phyloP scores from a whole-genome alignment of 75 land plant genomes.

The Selaginella tamariscina region DNA sequence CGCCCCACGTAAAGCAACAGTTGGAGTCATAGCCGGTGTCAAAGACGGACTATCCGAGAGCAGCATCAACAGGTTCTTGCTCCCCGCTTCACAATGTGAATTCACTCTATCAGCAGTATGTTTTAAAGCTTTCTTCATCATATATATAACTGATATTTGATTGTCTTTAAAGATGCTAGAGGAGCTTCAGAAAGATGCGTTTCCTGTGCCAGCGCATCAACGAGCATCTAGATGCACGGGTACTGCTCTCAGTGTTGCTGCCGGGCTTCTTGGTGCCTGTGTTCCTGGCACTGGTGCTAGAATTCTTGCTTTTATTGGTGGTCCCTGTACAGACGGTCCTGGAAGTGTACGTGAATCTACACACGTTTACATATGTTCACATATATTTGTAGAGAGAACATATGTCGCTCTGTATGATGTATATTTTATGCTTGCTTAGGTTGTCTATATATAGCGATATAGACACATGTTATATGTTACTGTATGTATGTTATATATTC shows the following conservation, averaged over 20 bases:
- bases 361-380: constrained; percentile 47
- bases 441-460: too few species aligned
- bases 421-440: too few species aligned
- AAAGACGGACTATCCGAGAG: constrained; percentile 57
- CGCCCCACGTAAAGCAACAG: constrained; percentile 23
- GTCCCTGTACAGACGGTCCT: constrained; percentile 96
- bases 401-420: too few species aligned
- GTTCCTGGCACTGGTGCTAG: constrained; percentile 90
- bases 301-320: constrained; percentile 88
- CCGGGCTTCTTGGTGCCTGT: constrained; percentile 88
- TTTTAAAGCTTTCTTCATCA: background rate
- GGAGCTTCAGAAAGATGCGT: constrained; percentile 85
- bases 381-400: too few species aligned
- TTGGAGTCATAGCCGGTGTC: constrained; percentile 75
- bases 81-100: constrained; percentile 84
- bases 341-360: constrained; percentile 45
- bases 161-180: constrained; percentile 55
- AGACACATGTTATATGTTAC: too few species aligned
- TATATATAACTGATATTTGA: background rate
- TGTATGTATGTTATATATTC: too few species aligned
- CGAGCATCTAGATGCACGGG: constrained; percentile 82
- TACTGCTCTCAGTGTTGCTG: constrained; percentile 81
- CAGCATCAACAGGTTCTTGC: constrained; percentile 57
- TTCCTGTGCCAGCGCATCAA: constrained; percentile 65
- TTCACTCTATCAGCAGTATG: constrained; percentile 69